Evolutionary conservation across 2,329 filamentous ascomycete species (phyloP), one percentile per base, ranked within the genome.

Genomic region (Setomelanomma holmii): DNA sequence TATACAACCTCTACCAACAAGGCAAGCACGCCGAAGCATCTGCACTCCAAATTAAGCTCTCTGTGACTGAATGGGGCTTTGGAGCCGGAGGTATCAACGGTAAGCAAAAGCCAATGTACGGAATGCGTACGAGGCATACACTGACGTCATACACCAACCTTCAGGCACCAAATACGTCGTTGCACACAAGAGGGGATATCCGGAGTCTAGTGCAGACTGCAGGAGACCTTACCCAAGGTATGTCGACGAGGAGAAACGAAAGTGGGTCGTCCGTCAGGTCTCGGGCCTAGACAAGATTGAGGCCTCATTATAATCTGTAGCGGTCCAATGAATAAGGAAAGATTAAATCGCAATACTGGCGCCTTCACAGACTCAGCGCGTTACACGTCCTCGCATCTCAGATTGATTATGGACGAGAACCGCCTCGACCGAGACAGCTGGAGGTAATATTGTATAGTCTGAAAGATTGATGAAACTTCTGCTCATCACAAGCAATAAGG

Each of bases 111-210:
- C n/a, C n/a, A n/a, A n/a, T n/a, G n/a, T n/a, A n/a, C n/a, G n/a
- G n/a, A n/a, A n/a, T n/a, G n/a, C n/a, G n/a, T n/a, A n/a, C n/a
- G n/a, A n/a, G n/a, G n/a, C n/a, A n/a, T n/a, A n/a, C n/a, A n/a
- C n/a, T n/a, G n/a, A n/a, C n/a, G n/a, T n/a, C n/a, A n/a, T n/a
- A n/a, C n/a, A n/a, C n/a, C n/a, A n/a, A n/a, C n/a, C n/a, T n/a
- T n/a, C n/a, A n/a, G 83, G 84, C 8, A 85, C 80, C 6, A 86
- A 86, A 67, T 85, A 80, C 78, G 78, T 84, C n/a, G 82, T 85
- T 30, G 80, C 79, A 33, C 80, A 84, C 63, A 67, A 80, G 21
- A 73, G 73, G 16, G 82, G 80, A n/a, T 86, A 86, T 60, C 77
- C 81, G 1, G 65, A 78, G 24, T 71, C 74, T 14, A 83, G 78